These are phyloP conservation scores for Candida sonorensis DNA, from an alignment of 805 yeast genomes.

Conservation along the genomic window DNA sequence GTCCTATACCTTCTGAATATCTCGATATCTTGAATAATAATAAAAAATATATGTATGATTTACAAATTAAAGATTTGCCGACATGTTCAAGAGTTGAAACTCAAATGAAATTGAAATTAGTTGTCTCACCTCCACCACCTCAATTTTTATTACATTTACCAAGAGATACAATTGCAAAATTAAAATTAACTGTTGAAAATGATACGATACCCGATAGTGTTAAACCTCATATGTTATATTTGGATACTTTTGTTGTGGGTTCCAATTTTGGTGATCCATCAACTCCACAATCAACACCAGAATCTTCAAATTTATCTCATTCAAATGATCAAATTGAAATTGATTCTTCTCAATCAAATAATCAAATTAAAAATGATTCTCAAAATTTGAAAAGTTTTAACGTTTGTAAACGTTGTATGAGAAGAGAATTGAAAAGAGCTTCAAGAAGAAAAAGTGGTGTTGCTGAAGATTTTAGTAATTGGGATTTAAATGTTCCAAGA, in stretches of 20 bases:
- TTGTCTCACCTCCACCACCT: conserved; percentile 70
- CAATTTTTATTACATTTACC: conserved; percentile 75
- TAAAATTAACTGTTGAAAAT: conserved; percentile 61
- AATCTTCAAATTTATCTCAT: conserved; percentile 1
- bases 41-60: conserved; percentile 31
- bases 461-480: conserved; percentile 64
- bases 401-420: conserved; percentile 83
- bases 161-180: conserved; percentile 79
- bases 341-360: too few relatives aligned
- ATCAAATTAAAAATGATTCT: neutral
- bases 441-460: conserved; percentile 83
- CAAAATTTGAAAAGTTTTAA: conserved; percentile 41
- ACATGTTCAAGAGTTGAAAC: conserved; percentile 88
- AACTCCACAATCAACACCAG: conserved; percentile 32
- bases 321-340: too few relatives aligned
- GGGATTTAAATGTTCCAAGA: conserved; percentile 67
- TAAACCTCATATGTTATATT: conserved; percentile 47
- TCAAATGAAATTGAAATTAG: conserved; percentile 73
- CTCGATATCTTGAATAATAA: conserved; percentile 14
- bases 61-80: conserved; percentile 61
- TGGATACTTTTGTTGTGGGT: conserved; percentile 74
- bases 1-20: conserved; percentile 25
- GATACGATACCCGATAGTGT: conserved; percentile 42
- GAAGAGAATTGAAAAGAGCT: conserved; percentile 91
- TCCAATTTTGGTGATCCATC: too few relatives aligned